Base-by-base conservation (phyloP, 257 asterid genomes). In the Cinchona pubescens region DNA sequence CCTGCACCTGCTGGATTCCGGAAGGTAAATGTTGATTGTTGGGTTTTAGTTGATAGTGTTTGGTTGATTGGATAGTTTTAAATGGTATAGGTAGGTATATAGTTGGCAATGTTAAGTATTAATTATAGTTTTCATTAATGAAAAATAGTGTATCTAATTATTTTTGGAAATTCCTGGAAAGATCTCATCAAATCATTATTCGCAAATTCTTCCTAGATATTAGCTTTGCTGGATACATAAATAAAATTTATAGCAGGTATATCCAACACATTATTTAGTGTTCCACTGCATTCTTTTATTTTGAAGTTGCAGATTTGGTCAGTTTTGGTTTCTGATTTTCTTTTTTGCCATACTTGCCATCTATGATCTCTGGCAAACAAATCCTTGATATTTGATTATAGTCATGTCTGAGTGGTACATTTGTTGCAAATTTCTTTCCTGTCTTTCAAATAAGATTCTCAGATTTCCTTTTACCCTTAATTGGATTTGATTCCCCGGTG, bases 1-100 rank as follows among this genome's bases (percentile, higher is more conserved):
- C 97, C 97, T 75, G 85, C 96, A 63, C 90, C 92, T 5, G 43
- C 77, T 81, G 99, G 99, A 76, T 85, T 89, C 46, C 99, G 99
- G 53, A 94, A 94, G 97, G 99, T 94, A 78, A 80, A 32, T 81
- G 62, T 81, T 34, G 71, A 75, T 67, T 69, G 68, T 78, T 1
- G 32, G 45, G 49, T 51, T 42, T 77, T 32, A 59, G 65, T 4
- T 35, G 65, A 65, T 45, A 13, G 21, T 21, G 34, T 27, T 69
- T n/a, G 14, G 10, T 7, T 18, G 32, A 16, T 55, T 15, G 30
- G 64, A 40, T 59, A 29, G 1, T n/a, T 35, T 34, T 27, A 11
- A 37, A 1, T n/a, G 3, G 12, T 43, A 21, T 67, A n/a, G 35
- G 23, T 14, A 34, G 27, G 2, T 42, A n/a, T 25, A 42, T 18